These are phyloP conservation scores for Samsoniella hepiali DNA, from an alignment of 2,329 filamentous ascomycete species.

Conservation along the genomic window DNA sequence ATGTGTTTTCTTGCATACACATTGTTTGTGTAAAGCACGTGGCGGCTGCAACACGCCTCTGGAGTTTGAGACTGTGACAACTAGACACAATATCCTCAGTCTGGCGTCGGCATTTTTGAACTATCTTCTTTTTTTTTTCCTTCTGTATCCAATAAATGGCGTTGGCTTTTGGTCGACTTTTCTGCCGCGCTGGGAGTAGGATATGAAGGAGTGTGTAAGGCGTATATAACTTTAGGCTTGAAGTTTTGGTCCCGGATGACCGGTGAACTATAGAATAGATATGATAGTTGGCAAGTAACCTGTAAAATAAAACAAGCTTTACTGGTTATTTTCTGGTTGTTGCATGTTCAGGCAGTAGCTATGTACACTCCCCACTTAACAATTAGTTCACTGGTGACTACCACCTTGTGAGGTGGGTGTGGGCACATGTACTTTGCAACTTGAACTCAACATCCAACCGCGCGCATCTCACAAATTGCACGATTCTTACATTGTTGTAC, in stretches of 20 bases:
- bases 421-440: not conserved
- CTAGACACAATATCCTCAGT: not conserved
- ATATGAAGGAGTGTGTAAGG: not conserved
- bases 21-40: not conserved
- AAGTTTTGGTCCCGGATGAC: not conserved
- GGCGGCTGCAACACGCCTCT: not conserved
- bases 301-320: not conserved
- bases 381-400: not conserved
- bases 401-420: no score
- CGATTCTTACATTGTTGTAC: not conserved
- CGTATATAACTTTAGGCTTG: not conserved
- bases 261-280: not conserved
- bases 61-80: not conserved
- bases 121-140: not conserved
- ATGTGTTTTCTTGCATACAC: not conserved
- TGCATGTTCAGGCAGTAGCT: not conserved
- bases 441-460: not conserved
- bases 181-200: not conserved
- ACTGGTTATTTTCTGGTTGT: not conserved
- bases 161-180: not conserved
- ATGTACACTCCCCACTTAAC: slow-evolving; percentile 6
- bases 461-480: not conserved
- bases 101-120: not conserved
- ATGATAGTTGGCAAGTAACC: not conserved
- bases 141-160: not conserved